phyloP scores from a whole-genome alignment of 2,329 filamentous ascomycete genomes.

The Cordyceps cateniannulata region DNA sequence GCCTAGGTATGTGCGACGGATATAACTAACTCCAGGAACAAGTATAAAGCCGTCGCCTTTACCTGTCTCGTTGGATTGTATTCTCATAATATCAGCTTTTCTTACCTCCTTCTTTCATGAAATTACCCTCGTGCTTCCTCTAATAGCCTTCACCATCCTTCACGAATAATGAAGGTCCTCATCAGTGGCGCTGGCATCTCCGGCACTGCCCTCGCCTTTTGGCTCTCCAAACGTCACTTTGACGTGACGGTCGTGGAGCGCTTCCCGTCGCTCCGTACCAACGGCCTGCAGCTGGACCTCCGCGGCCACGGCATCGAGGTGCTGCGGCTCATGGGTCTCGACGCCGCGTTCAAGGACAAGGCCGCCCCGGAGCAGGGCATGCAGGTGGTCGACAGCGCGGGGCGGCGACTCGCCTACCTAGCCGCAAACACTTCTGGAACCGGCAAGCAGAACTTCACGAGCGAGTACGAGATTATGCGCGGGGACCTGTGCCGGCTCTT shows the following conservation, averaged over 20 bases:
- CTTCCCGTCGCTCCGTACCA: conserved; percentile 33
- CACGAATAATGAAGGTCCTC: conserved; percentile 22
- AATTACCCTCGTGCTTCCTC: not conserved
- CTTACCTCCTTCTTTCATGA: too few species aligned
- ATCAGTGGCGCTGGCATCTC: conserved; percentile 29
- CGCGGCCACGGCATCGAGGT: conserved; percentile 44
- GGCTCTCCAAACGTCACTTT: conserved; percentile 35
- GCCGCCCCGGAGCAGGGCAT: conserved; percentile 40
- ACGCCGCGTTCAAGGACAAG: conserved; percentile 35
- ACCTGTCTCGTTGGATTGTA: not conserved
- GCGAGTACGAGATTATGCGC: conserved; percentile 50
- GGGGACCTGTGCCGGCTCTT: conserved; percentile 42
- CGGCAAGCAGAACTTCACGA: conserved; percentile 32
- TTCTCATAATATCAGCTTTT: not conserved
- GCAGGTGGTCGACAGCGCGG: conserved; percentile 33
- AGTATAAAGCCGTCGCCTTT: not conserved
- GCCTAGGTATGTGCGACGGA: not conserved
- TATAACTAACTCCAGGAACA: not conserved
- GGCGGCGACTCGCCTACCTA: conserved; percentile 32
- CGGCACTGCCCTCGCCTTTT: conserved; percentile 40
- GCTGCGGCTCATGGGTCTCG: conserved; percentile 44
- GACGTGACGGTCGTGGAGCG: conserved; percentile 36
- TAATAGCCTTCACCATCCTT: not conserved
- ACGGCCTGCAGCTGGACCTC: conserved; percentile 49
- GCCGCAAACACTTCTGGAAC: conserved; percentile 22